Base-by-base conservation (phyloP, 2,329 filamentous ascomycete species). In the Endocalyx cinctus region DNA sequence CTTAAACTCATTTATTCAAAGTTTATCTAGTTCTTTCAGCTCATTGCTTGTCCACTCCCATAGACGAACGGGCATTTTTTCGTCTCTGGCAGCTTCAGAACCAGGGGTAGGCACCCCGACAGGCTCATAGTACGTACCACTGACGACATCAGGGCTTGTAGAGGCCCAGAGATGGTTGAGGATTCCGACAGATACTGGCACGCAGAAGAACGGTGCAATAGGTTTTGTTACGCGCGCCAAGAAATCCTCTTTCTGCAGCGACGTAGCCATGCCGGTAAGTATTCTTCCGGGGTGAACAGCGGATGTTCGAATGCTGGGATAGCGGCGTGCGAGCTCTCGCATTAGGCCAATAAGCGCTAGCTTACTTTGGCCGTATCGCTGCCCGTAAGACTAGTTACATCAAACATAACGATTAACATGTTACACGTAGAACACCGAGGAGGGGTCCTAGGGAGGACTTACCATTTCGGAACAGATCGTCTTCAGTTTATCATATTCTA, bases 101-200 rank as follows among this genome's bases (percentile, higher is more conserved):
- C 27, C 27, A 12, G 15, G 11, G 15, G 27, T 17, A 11, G 17
- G 15, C 27, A 29, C 27, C 4, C 27, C 27, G 5, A 29, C 27
- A 29, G 27, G 27, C 17, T 29, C 27, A 17, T 29, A 29, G 27
- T 29, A 29, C 14, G 14, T 29, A 10, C 27, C 27, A 16, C 27
- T 29, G 11, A 29, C 15, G 11, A 29, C 27, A 13, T 29, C 10
- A 13, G 27, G 12, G 11, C 27, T 29, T 11, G 27, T 29, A n/a
- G 27, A 13, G 11, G 15, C 27, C 27, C 27, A 29, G 15, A 29
- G 27, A 16, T 29, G 27, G 15, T 29, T 29, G 11, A 13, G 11
- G 11, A 15, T 15, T 6, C 27, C 27, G 5, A 29, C 15, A n/a
- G 27, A 16, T n/a, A n/a, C n/a, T n/a, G n/a, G n/a, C n/a, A n/a